Base-by-base conservation (phyloP, 1,284 basidiomycete species). In the Ceratobasidium sp. region DNA sequence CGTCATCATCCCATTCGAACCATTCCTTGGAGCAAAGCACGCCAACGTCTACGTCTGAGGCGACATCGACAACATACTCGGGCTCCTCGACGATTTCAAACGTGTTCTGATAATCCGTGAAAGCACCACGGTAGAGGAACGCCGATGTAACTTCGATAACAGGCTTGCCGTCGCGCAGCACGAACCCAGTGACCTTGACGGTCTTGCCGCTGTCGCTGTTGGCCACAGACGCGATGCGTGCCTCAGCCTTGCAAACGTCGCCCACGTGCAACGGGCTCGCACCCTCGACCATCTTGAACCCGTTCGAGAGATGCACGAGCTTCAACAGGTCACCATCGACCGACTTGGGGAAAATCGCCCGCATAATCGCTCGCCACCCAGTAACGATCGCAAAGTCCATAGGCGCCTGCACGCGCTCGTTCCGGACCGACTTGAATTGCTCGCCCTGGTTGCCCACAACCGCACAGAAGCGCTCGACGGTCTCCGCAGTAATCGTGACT, bases 341-440 rank as follows among this genome's bases (percentile, higher is more conserved):
- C 9, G 89, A 83, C 24, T 87, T 81, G n/a, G 96, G 96, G 89
- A 98, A 98, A 82, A 98, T 96, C 1, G 95, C 90, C 82, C 93
- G 94, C 92, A 98, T 98, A 83, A 98, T 98, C 9, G 95, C 93
- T 90, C 95, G 90, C 96, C 97, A 98, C 56, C 96, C 96, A 62
- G 96, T 92, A 75, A 98, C 96, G 80, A 99, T 99, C 73, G 96
- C 95, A 81, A 98, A 98, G 85, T 99, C 98, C 95, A 99, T 98
- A 0, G 97, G 97, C 0, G 95, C 94, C 79, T 91, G 89, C 43
- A 94, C 88, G 39, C 84, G 86, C 59, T 89, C 87, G 73, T 86
- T 89, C 68, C 94, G 87, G 5, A 84, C 89, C 31, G 87, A 85
- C 87, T 96, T 94, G 88, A 97, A 99, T 7, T 88, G 87, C 82